Conservation (phyloP, 257 asterid genomes). For the Lantana camara region DNA sequence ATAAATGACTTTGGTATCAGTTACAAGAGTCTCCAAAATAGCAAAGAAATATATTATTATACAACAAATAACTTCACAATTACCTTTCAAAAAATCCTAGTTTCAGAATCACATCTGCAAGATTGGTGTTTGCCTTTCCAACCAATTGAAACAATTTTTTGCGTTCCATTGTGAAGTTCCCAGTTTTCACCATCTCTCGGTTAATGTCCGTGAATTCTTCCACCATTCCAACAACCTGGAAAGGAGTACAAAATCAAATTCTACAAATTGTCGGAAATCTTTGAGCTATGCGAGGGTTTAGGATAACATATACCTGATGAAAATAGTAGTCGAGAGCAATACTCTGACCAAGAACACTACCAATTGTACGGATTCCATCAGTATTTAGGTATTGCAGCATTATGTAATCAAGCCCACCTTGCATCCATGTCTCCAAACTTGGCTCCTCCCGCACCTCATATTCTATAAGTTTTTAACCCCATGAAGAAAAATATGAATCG, state of each 20-base stretch:
- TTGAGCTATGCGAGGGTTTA: constrained; percentile 1
- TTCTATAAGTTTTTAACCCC: constrained; percentile 45
- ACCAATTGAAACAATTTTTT: constrained; percentile 95
- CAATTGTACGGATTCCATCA: constrained; percentile 93
- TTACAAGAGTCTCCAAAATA: neutral
- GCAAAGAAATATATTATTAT: no score
- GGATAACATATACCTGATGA: constrained; percentile 71
- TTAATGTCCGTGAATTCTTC: constrained; percentile 92
- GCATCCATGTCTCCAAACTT: constrained; percentile 83
- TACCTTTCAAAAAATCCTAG: constrained; percentile 97
- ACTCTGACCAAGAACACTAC: constrained; percentile 98
- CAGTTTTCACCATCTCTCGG: constrained; percentile 95
- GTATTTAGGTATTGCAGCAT: constrained; percentile 71
- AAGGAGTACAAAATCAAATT: neutral
- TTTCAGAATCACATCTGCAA: constrained; percentile 94
- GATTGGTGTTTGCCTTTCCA: constrained; percentile 97
- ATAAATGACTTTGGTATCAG: constrained; percentile 10
- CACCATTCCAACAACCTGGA: constrained; percentile 94
- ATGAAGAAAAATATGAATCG: neutral
- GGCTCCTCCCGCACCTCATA: constrained; percentile 90
- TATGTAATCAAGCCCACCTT: constrained; percentile 94
- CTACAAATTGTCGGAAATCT: constrained; percentile 7
- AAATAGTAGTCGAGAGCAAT: constrained; percentile 98
- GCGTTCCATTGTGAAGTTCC: constrained; percentile 88
- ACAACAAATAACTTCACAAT: neutral